These are phyloP conservation scores for Leucosporidium scottii DNA, from an alignment of 768 basidiomycete species.

Conservation along the genomic window DNA sequence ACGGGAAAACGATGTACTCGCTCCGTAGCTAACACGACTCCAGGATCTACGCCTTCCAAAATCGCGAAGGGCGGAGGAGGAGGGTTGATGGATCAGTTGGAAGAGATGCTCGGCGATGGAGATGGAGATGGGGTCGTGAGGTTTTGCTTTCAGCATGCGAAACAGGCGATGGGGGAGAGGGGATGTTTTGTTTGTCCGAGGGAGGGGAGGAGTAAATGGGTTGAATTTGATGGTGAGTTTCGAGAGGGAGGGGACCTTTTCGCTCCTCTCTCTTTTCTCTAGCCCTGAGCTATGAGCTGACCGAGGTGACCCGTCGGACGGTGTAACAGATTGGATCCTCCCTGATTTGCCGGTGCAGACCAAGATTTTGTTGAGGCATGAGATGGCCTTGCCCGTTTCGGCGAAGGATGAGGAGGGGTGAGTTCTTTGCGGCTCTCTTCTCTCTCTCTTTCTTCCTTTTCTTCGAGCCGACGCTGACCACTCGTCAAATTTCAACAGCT, in stretches of 20 bases:
- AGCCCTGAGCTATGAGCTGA: neutral
- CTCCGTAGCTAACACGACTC: conserved; percentile 5
- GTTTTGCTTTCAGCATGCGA: conserved; percentile 13
- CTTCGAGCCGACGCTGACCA: neutral
- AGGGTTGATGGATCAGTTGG: neutral
- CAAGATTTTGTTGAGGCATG: conserved; percentile 6
- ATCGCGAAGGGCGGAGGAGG: neutral
- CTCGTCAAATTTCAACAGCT: neutral
- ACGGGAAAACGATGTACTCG: conserved; percentile 21
- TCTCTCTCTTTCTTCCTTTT: no score
- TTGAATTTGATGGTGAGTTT: conserved; percentile 5
- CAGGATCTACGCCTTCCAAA: neutral
- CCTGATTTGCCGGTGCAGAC: conserved; percentile 12
- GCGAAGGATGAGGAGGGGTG: conserved; percentile 3
- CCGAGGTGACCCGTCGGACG: no score
- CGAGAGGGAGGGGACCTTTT: no score
- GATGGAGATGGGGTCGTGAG: neutral
- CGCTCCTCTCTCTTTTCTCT: no score
- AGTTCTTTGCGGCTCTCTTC: no score
- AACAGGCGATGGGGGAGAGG: neutral
- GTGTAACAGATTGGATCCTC: conserved; percentile 24
- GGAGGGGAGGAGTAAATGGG: neutral
- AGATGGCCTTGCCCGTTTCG: conserved; percentile 13
- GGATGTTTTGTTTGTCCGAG: neutral
- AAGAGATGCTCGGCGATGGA: neutral